These are phyloP conservation scores for Fraxinus angustifolia DNA, from an alignment of 305 asterid genomes.

Conservation along the genomic window DNA sequence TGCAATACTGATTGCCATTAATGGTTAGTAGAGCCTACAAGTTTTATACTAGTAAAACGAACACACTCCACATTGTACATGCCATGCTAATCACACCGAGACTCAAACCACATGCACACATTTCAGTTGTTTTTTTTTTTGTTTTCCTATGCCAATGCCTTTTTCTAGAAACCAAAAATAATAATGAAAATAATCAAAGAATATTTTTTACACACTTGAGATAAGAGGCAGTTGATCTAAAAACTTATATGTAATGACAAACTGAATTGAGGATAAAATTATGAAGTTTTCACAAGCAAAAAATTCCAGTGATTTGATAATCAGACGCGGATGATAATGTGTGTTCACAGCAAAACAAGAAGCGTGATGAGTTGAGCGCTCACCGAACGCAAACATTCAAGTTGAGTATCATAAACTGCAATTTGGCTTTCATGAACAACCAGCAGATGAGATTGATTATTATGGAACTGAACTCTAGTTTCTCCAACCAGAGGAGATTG, in stretches of 20 bases:
- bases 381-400: slow-evolving; percentile 79
- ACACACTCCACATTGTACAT: neutral
- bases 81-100: neutral
- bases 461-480: slow-evolving; percentile 91
- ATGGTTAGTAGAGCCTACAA: neutral
- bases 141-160: too few species aligned
- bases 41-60: neutral
- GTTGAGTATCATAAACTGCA: slow-evolving; percentile 75
- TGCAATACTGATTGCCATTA: neutral
- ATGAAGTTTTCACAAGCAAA: neutral
- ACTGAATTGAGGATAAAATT: neutral
- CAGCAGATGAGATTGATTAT: slow-evolving; percentile 81
- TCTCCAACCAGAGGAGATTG: slow-evolving; percentile 68
- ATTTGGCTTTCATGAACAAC: slow-evolving; percentile 95
- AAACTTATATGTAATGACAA: neutral
- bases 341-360: neutral
- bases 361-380: slow-evolving; percentile 26
- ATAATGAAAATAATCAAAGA: neutral
- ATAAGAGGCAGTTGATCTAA: neutral
- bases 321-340: neutral
- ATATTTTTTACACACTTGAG: neutral
- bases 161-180: neutral
- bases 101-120: neutral
- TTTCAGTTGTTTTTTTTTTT: neutral
- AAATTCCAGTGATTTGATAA: neutral